Evolutionary conservation across 495 filamentous ascomycete species (phyloP).

Genomic region (Aspergillus funiculosus): DNA sequence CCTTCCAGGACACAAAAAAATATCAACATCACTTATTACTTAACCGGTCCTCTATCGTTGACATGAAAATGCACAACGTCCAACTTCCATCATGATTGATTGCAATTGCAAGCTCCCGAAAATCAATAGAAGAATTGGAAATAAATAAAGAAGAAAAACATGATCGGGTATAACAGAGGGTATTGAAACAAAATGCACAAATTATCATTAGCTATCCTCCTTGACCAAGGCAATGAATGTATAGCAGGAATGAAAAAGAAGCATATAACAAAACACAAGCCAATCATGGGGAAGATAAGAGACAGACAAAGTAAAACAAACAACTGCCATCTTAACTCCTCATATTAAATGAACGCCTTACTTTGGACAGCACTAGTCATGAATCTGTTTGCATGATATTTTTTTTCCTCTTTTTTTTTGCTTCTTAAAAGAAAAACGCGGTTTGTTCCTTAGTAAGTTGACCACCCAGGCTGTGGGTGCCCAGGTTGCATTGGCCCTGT

Average conservation of each 20-base stretch:
- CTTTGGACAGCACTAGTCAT: constrained; percentile 28
- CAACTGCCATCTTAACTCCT: constrained; percentile 11
- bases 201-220: constrained; percentile 35
- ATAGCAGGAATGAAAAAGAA: constrained; percentile 26
- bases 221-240: constrained; percentile 19
- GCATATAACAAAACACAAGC: constrained; percentile 27
- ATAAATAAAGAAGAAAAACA: constrained; percentile 22
- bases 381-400: too few species aligned
- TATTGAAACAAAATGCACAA: constrained; percentile 40
- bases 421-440: too few species aligned
- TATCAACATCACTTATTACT: constrained; percentile 10
- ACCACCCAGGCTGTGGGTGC: constrained; percentile 43
- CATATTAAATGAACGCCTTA: constrained; percentile 24
- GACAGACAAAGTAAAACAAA: constrained; percentile 16
- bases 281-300: constrained; percentile 8
- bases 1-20: neutral
- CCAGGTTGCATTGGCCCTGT: constrained; percentile 39
- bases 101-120: constrained; percentile 1
- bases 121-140: constrained; percentile 9
- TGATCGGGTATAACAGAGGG: constrained; percentile 41
- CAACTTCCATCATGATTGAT: neutral
- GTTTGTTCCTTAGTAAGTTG: constrained; percentile 32
- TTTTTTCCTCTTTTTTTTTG: constrained; percentile 3
- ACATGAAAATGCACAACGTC: constrained; percentile 6
- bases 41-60: constrained; percentile 21